Conservation (phyloP, 108 stramenopile genomes). For the Pelagomonas calceolata region DNA sequence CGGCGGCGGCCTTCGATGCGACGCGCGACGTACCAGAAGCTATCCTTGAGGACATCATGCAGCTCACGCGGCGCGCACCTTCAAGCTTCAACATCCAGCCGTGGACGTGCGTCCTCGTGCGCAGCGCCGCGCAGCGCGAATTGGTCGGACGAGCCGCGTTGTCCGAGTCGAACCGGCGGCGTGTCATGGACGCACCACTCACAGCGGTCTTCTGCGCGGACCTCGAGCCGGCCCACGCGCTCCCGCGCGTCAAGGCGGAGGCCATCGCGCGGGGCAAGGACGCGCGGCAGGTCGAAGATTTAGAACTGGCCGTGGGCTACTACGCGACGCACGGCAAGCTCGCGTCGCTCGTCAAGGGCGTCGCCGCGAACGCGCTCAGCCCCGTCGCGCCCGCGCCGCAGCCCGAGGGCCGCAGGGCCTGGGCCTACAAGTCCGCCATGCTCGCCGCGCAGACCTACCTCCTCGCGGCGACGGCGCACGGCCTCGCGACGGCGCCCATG, state of each 20-base stretch:
- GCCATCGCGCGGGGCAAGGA: not conserved
- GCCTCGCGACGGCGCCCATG: slow-evolving; percentile 11
- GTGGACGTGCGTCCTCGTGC: slow-evolving; percentile 30
- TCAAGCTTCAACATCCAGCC: slow-evolving; percentile 33
- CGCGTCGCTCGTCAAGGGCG: slow-evolving; percentile 11
- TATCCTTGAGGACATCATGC: slow-evolving; percentile 14
- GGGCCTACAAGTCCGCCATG: slow-evolving; percentile 30
- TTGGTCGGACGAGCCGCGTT: slow-evolving; percentile 19
- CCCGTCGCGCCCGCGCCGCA: slow-evolving; percentile 19
- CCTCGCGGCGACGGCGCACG: slow-evolving; percentile 30
- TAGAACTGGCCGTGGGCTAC: slow-evolving; percentile 12
- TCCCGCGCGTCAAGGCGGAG: slow-evolving; percentile 14
- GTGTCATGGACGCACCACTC: slow-evolving; percentile 18
- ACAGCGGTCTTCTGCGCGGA: slow-evolving; percentile 32
- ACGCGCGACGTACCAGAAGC: not conserved
- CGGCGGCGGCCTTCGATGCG: not conserved
- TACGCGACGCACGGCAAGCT: slow-evolving; percentile 17
- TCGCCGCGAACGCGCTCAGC: slow-evolving; percentile 12
- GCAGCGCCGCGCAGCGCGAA: slow-evolving; percentile 8
- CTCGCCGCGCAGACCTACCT: slow-evolving; percentile 36
- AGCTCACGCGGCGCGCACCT: slow-evolving; percentile 24
- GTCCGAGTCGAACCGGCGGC: slow-evolving; percentile 7
- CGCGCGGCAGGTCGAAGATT: not conserved
- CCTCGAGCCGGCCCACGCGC: slow-evolving; percentile 20
- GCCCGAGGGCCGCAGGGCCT: slow-evolving; percentile 25